Conservation (phyloP, 768 basidiomycete species). For the Hirschioporus abietinus region DNA sequence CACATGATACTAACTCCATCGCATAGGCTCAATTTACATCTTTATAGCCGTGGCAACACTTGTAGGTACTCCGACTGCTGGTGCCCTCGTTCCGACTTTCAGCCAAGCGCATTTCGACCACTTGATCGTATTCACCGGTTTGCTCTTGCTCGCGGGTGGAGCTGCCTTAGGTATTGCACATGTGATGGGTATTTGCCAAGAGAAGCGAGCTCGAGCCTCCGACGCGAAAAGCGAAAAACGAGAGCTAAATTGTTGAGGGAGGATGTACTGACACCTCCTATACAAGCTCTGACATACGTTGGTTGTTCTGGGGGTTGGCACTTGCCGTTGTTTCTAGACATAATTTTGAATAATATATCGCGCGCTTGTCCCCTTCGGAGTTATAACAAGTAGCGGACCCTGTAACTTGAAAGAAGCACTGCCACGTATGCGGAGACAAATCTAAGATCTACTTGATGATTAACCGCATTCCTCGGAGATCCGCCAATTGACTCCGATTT, state of each 20-base stretch:
- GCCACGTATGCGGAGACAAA: no score
- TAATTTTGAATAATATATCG: no score
- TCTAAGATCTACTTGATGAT: no score
- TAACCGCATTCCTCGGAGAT: no score
- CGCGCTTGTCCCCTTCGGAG: no score
- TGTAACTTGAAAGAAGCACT: no score
- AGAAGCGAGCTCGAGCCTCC: background rate
- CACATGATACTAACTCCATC: background rate
- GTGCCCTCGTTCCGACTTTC: conserved; percentile 22
- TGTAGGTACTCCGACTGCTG: conserved; percentile 28
- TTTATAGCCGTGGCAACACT: conserved; percentile 25
- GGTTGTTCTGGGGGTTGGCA: no score
- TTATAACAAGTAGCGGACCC: no score
- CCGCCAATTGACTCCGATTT: no score
- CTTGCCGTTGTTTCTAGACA: no score
- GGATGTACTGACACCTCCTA: background rate
- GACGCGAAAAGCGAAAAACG: background rate
- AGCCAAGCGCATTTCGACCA: conserved; percentile 21
- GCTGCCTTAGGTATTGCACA: background rate
- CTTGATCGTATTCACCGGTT: conserved; percentile 27
- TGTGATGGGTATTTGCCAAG: background rate
- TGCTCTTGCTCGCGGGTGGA: conserved; percentile 17
- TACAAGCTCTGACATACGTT: background rate
- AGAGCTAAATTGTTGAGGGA: background rate
- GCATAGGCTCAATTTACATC: conserved; percentile 24